Conservation (phyloP, 768 basidiomycete genomes). For the Xanthoconium stramineum region DNA sequence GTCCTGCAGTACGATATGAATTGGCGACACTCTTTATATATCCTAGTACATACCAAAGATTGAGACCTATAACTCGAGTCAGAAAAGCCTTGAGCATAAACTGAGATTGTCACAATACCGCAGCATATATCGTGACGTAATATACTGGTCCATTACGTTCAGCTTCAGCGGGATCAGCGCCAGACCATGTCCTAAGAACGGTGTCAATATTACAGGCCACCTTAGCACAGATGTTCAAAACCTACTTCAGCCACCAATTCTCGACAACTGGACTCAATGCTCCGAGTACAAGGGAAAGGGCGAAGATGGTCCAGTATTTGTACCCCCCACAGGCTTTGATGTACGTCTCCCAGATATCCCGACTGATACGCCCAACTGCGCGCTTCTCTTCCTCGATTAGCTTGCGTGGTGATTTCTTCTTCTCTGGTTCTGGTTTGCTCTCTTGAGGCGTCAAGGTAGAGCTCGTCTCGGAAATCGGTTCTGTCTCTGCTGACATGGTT, state of each 20-base stretch:
- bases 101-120: slow-evolving; percentile 34
- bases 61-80: slow-evolving; percentile 35
- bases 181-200: slow-evolving; percentile 53
- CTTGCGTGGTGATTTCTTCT: slow-evolving; percentile 70
- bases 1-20: slow-evolving; percentile 36
- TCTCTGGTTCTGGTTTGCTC: slow-evolving; percentile 36
- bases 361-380: slow-evolving; percentile 67
- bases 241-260: slow-evolving; percentile 66
- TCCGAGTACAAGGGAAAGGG: slow-evolving; percentile 48
- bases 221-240: background rate
- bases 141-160: slow-evolving; percentile 41
- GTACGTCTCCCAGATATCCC: slow-evolving; percentile 64
- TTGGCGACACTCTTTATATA: background rate
- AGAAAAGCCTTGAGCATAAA: slow-evolving; percentile 1
- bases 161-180: slow-evolving; percentile 39
- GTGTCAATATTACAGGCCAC: slow-evolving; percentile 24
- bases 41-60: slow-evolving; percentile 29
- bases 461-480: slow-evolving; percentile 38
- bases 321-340: slow-evolving; percentile 48
- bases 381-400: slow-evolving; percentile 81
- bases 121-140: slow-evolving; percentile 62
- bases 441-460: slow-evolving; percentile 38
- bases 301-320: slow-evolving; percentile 57
- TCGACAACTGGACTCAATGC: slow-evolving; percentile 66
- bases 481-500: slow-evolving; percentile 23